Conservation (phyloP, 1,284 basidiomycete genomes). For the Fomitopsis betulina region DNA sequence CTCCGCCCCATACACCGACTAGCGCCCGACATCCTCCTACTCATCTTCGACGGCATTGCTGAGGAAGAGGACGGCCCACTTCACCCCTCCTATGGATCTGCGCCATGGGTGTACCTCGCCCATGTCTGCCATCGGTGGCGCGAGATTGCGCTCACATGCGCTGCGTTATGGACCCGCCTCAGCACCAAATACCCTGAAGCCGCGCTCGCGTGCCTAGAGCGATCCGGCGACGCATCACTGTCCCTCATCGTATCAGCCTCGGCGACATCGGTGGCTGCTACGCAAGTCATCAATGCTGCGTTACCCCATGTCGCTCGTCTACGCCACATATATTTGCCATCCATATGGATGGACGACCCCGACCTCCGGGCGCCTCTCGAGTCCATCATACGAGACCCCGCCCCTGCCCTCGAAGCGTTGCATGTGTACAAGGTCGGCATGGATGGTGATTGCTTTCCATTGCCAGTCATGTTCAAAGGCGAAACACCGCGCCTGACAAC, state of each 20-base stretch:
- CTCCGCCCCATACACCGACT: conserved; percentile 25
- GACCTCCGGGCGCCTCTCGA: conserved; percentile 20
- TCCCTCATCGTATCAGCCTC: conserved; percentile 20
- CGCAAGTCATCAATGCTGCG: conserved; percentile 19
- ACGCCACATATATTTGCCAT: conserved; percentile 24
- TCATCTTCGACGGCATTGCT: conserved; percentile 21
- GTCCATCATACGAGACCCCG: conserved; percentile 18
- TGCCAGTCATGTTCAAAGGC: conserved; percentile 23
- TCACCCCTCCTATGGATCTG: conserved; percentile 19
- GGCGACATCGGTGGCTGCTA: conserved; percentile 12
- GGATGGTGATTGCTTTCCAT: conserved; percentile 18
- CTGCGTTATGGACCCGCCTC: conserved; percentile 25
- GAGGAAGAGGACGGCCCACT: conserved; percentile 19
- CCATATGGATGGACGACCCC: conserved; percentile 16
- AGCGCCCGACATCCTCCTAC: conserved; percentile 24
- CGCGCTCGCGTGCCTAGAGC: conserved; percentile 23
- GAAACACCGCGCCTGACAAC: conserved; percentile 21
- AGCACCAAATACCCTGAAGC: conserved; percentile 24
- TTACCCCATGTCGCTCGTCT: conserved; percentile 22
- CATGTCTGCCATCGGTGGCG: conserved; percentile 28
- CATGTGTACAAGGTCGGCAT: conserved; percentile 20
- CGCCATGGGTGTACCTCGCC: conserved; percentile 21
- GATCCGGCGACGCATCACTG: conserved; percentile 24
- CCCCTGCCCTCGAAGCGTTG: conserved; percentile 24
- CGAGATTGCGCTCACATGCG: conserved; percentile 20